Evolutionary conservation across 768 basidiomycete genomes (phyloP), one percentile per base, ranked within the genome.

Genomic region (Rhizopogon vesiculosus): DNA sequence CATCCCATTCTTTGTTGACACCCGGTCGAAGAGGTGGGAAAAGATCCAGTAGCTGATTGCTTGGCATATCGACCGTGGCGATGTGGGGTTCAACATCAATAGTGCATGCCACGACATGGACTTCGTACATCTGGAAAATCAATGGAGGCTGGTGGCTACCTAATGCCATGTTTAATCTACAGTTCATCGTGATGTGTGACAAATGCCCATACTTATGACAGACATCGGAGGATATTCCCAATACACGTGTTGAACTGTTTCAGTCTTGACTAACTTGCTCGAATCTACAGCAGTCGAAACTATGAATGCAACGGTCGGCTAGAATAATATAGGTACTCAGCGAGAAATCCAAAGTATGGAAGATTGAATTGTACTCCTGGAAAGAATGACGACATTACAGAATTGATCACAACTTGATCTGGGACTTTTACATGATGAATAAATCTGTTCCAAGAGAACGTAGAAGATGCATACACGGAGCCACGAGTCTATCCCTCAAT

Each of bases 31-130:
- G 51, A 25, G 43, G n/a, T 3, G 22, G 51, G 42, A 5, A 18
- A 7, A 53, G 31, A 9, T 1, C 45, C 3, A 7, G n/a, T 13
- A 63, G 31, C 16, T 18, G 45, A 1, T 28, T 33, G 29, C 45
- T 19, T 8, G 48, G 56, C 41, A 51, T 7, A 15, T 64, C 46
- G 3, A 64, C 15, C 1, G n/a, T 58, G 5, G 44, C 51, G 43
- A n/a, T 12, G 5, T 3, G 16, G 7, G 45, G 4, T 33, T 57
- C 19, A 22, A 59, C 19, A 13, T 18, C 12, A 7, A 63, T 5
- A 10, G 38, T 42, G 13, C 61, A 62, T 16, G 55, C 51, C 38
- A 61, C 54, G 15, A 62, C 10, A 43, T 60, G 54, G 5, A 52
- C 9, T 3, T 52, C 43, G 51, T 52, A 45, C 25, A 28, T 52